Evolutionary conservation across 164 flowering plant genomes (phyloP).

Genomic region (Dillenia turbinata): DNA sequence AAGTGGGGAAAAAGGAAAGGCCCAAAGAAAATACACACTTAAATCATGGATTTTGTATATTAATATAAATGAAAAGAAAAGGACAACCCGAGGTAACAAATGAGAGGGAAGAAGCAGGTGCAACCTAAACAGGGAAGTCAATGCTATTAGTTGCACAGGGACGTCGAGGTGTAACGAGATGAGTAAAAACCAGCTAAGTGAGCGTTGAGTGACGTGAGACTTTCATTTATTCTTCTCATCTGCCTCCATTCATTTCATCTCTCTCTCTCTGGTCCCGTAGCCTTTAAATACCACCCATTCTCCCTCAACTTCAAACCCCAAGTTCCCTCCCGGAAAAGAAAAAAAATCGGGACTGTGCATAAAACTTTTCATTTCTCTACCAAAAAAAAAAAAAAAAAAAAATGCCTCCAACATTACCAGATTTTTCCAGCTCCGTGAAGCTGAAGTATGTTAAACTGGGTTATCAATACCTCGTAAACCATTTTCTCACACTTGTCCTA

Average conservation of each 20-base stretch:
- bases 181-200: constrained; percentile 28
- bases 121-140: too few species aligned
- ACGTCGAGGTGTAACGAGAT: neutral
- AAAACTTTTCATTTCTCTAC: neutral
- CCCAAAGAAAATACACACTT: too few species aligned
- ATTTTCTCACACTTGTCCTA: constrained; percentile 40
- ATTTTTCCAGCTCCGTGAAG: constrained; percentile 48
- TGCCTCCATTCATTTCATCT: constrained; percentile 34
- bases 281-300: too few species aligned
- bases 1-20: too few species aligned
- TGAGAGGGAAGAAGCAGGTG: too few species aligned
- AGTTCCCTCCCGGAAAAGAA: too few species aligned
- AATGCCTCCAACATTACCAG: constrained; percentile 45
- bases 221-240: constrained; percentile 43
- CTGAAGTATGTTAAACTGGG: constrained; percentile 67
- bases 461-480: constrained; percentile 57
- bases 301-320: too few species aligned
- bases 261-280: neutral
- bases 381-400: neutral
- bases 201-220: constrained; percentile 43
- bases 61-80: too few species aligned
- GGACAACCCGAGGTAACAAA: too few species aligned
- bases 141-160: too few species aligned
- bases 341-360: too few species aligned
- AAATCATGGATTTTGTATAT: too few species aligned